Evolutionary conservation across 139 green algal species (phyloP), one percentile per base, ranked within the genome.

Genomic region (Dunaliella primolecta): DNA sequence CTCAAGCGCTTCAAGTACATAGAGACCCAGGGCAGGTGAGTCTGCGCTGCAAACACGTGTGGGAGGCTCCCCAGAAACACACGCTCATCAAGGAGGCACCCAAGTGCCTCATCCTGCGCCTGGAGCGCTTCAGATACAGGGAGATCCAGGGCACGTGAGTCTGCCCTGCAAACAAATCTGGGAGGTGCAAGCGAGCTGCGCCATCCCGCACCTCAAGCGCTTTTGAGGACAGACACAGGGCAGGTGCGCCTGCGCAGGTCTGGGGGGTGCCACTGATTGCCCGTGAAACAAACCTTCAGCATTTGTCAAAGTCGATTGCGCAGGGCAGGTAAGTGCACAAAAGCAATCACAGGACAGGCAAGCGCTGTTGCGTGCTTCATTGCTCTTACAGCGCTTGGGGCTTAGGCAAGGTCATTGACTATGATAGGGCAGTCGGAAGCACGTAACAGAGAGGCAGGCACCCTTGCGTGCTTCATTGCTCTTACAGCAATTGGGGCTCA

Each of bases 1-100:
- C 91, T 99, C 27, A 99, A 99, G 87, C 92, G 97, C 27, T 99
- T 99, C 92, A 99, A 99, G 83, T 98, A 98, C 81, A 46, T 90
- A 21, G 36, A 90, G 88, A 81, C 90, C 70, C 82, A 86, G 83
- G 84, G 87, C 78, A 88, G 84, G 83, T 87, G 70, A 36, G 84
- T 46, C 21, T 11, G 3, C 3, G 15, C 21, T 3, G 80, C 3
- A 79, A 75, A n/a, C n/a, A n/a, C n/a, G n/a, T n/a, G n/a, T n/a
- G n/a, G n/a, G n/a, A n/a, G n/a, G n/a, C n/a, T n/a, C n/a, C 93
- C n/a, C 92, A 98, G 88, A 98, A 98, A 91, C 89, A 94, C 38
- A 97, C 98, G 92, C 91, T 94, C 75, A 91, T 98, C 32, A 94
- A 95, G 83, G 84, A 87, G 55, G 84, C 94, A 33, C 97, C 97